Evolutionary conservation across 768 basidiomycete genomes (phyloP), one percentile per base, ranked within the genome.

Genomic region (Polyporus arcularius): DNA sequence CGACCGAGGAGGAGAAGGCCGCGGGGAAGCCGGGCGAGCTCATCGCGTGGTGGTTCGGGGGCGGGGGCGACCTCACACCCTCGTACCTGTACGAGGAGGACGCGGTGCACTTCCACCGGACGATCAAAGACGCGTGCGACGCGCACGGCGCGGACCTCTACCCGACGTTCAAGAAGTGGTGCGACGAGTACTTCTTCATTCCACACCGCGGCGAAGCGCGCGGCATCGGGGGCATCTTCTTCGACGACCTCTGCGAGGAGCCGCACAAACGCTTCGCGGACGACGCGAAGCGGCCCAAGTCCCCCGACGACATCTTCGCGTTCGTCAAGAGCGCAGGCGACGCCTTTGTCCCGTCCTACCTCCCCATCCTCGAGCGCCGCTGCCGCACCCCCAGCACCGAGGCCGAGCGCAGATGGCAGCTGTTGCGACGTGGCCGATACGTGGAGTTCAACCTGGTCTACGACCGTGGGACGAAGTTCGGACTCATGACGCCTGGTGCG

Each of bases 41-140:
- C 18, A 75, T 95, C 43, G 88, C 94, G 30, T 98, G 96, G 95
- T 99, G 96, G 97, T 99, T 98, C 70, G 96, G 97, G 18, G 97
- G 97, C 38, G 96, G 96, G 7, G 88, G 86, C 7, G 96, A 99
- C 72, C 82, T 98, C 35, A 99, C 97, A 0, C 96, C 96, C 1
- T 88, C 89, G 4, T 98, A 98, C 74, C 84, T 98, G 16, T 93
- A 87, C 76, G 86, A 87, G 58, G 90, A 90, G 58, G 97, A 98
- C 71, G 93, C 86, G 11, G 70, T 73, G 21, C 93, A 95, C 71
- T 99, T 98, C 77, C 97, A 99, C 77, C 63, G 70, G 16, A 88
- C 87, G 2, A 74, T 96, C 65, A 89, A 92, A 71, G 71, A 70
- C 8, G 91, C 90, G 1, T 96, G 93, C 73, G 89, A 90, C 66